phyloP scores from a whole-genome alignment of 1,284 basidiomycete species.

The Trametes sp. region DNA sequence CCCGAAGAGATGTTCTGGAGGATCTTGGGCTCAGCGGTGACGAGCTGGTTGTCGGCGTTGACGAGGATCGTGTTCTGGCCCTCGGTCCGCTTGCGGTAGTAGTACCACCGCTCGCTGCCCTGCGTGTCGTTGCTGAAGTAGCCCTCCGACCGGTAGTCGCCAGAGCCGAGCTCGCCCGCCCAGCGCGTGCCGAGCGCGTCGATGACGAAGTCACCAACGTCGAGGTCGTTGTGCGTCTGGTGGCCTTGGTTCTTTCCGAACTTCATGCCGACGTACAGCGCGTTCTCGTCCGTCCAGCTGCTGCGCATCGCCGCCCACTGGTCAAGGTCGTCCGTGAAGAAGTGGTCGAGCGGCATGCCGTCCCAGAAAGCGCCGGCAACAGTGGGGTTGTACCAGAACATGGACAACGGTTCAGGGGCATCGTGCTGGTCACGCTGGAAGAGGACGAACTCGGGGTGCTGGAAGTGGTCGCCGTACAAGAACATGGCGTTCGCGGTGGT shows the following conservation, averaged over 20 bases:
- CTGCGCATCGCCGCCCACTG: constrained; percentile 94
- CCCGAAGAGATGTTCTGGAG: constrained; percentile 61
- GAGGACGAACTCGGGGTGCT: constrained; percentile 78
- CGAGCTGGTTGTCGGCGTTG: constrained; percentile 82
- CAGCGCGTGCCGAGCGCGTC: constrained; percentile 96
- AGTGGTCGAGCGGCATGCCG: constrained; percentile 80
- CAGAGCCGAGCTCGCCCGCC: constrained; percentile 95
- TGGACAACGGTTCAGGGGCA: constrained; percentile 88
- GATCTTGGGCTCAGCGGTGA: constrained; percentile 72
- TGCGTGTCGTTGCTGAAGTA: constrained; percentile 83
- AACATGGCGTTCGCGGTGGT: constrained; percentile 82
- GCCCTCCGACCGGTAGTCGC: constrained; percentile 74
- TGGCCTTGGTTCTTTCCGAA: constrained; percentile 80
- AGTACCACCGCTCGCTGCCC: constrained; percentile 79
- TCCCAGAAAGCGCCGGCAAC: constrained; percentile 93
- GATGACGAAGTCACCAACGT: constrained; percentile 93
- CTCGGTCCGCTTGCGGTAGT: constrained; percentile 96
- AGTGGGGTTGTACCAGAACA: constrained; percentile 97
- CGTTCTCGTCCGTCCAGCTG: constrained; percentile 90
- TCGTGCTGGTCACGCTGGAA: constrained; percentile 95
- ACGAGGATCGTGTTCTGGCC: constrained; percentile 96
- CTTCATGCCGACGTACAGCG: constrained; percentile 89
- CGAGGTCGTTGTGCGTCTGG: constrained; percentile 95
- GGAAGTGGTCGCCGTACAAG: constrained; percentile 74
- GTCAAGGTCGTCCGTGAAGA: constrained; percentile 75